These are phyloP conservation scores for Pulveroboletus sp. DNA, from an alignment of 768 basidiomycete species.

Conservation along the genomic window DNA sequence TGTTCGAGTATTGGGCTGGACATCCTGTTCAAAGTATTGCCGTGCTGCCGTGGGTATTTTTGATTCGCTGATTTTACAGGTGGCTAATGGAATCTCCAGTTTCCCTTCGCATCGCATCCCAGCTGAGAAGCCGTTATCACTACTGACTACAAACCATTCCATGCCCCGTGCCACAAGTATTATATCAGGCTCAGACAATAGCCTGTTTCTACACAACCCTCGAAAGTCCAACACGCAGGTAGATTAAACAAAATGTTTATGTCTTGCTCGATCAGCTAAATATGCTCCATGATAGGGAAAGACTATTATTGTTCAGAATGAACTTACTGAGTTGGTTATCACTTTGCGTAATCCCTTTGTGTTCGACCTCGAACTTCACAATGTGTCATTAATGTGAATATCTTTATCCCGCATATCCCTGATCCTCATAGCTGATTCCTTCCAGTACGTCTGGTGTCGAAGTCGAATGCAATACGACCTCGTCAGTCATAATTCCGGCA, in stretches of 20 bases:
- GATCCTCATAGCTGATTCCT: conserved; percentile 6
- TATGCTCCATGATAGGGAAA: conserved; percentile 38
- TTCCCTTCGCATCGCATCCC: conserved; percentile 67
- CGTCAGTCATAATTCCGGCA: conserved; percentile 62
- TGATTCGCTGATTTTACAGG: conserved; percentile 1
- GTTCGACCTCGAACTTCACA: conserved; percentile 86
- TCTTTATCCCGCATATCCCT: background rate
- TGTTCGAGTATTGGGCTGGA: conserved; percentile 84
- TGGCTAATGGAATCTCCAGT: conserved; percentile 37
- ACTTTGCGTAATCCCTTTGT: conserved; percentile 89
- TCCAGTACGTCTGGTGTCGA: conserved; percentile 75
- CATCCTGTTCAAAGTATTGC: conserved; percentile 75
- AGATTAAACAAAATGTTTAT: conserved; percentile 10
- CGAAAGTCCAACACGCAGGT: conserved; percentile 63
- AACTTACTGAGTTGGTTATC: conserved; percentile 75
- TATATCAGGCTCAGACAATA: conserved; percentile 53
- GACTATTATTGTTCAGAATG: conserved; percentile 74
- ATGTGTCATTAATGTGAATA: conserved; percentile 69
- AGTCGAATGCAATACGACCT: conserved; percentile 61
- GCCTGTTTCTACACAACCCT: conserved; percentile 93
- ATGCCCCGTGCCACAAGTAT: conserved; percentile 40
- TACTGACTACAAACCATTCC: conserved; percentile 40
- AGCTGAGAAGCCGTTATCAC: conserved; percentile 62
- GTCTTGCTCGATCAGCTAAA: conserved; percentile 3
- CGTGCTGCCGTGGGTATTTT: conserved; percentile 59